Evolutionary conservation across 2,329 filamentous ascomycete genomes (phyloP).

Genomic region (Cyanodermella asteris): DNA sequence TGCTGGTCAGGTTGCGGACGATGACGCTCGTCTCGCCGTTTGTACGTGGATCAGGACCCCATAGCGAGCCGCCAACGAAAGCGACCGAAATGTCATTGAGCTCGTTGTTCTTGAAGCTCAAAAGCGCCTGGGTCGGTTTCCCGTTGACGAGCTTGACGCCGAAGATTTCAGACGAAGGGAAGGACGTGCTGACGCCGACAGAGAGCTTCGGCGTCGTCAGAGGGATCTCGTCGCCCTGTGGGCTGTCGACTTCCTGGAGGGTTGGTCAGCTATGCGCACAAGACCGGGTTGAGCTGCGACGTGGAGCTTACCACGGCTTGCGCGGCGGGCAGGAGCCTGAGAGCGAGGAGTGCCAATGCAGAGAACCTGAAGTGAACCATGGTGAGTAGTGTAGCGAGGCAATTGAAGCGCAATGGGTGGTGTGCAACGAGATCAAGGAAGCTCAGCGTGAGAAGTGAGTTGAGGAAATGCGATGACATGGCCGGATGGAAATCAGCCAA

Average conservation of each 20-base stretch:
- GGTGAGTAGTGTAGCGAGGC: conserved; percentile 14
- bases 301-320: conserved; percentile 29
- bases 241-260: too few species aligned
- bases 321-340: conserved; percentile 16
- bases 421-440: too few species aligned
- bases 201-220: conserved; percentile 37
- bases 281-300: conserved; percentile 35
- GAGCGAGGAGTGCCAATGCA: conserved; percentile 47
- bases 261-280: conserved; percentile 1
- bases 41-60: conserved; percentile 18
- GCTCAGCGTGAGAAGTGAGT: too few species aligned
- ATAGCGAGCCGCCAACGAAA: conserved; percentile 55
- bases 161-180: conserved; percentile 56
- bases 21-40: conserved; percentile 23
- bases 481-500: too few species aligned
- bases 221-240: conserved; percentile 40
- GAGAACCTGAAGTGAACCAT: conserved; percentile 60
- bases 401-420: too few species aligned
- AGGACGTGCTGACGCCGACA: conserved; percentile 33
- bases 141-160: conserved; percentile 93
- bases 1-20: conserved; percentile 65
- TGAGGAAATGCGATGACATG: too few species aligned
- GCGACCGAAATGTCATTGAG: conserved; percentile 49
- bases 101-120: conserved; percentile 75
- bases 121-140: conserved; percentile 56